Evolutionary conservation across 768 basidiomycete species (phyloP).

Genomic region (Leccinum longicurvipes): DNA sequence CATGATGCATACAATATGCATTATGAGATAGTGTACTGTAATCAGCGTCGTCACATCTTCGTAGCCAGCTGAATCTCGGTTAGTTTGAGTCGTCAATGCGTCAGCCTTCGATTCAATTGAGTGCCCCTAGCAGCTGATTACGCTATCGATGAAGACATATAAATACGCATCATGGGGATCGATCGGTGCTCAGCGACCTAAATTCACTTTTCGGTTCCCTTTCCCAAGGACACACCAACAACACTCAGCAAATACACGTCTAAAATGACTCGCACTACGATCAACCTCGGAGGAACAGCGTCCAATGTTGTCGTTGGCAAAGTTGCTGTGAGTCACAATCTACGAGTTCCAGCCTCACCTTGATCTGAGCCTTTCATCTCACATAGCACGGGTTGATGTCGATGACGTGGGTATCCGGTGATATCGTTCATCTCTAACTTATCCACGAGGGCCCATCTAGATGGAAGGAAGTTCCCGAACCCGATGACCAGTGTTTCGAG

Average conservation of each 20-base stretch:
- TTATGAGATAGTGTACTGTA: too few species aligned
- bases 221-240: background rate
- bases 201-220: background rate
- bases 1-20: too few species aligned
- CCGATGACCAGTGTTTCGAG: conserved; percentile 39
- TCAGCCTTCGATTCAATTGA: too few species aligned
- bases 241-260: background rate
- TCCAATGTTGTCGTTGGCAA: conserved; percentile 34
- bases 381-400: conserved; percentile 54
- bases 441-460: background rate
- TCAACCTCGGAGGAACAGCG: conserved; percentile 39
- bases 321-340: conserved; percentile 30
- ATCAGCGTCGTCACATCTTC: too few species aligned
- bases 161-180: background rate
- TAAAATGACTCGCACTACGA: conserved; percentile 30
- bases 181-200: background rate
- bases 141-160: background rate
- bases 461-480: background rate
- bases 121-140: too few species aligned
- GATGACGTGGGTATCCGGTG: conserved; percentile 41
- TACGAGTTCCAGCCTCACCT: background rate
- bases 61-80: too few species aligned
- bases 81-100: too few species aligned
- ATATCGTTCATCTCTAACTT: background rate
- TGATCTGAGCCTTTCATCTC: background rate